Evolutionary conservation across 2,329 filamentous ascomycete species (phyloP).

Genomic region (Apiospora phragmitis): DNA sequence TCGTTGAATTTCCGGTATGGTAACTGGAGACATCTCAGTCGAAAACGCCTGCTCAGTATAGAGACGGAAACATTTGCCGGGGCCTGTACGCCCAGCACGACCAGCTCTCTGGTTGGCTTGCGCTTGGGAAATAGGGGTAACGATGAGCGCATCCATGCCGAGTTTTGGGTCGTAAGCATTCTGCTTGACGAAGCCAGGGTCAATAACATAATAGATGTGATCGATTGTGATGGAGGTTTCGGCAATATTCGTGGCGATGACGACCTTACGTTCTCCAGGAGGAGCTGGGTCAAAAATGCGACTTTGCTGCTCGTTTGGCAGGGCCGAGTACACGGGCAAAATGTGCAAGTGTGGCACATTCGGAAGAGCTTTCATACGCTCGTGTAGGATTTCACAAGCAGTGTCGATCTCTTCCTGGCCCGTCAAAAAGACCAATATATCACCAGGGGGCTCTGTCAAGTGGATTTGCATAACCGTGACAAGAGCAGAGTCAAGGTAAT

Average conservation of each 20-base stretch:
- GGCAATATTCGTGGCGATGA: constrained; percentile 97
- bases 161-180: constrained; percentile 96
- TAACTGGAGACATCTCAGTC: constrained; percentile 94
- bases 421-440: constrained; percentile 95
- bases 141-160: constrained; percentile 94
- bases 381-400: constrained; percentile 85
- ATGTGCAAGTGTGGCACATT: constrained; percentile 90
- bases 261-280: constrained; percentile 82
- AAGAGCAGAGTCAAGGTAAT: constrained; percentile 92
- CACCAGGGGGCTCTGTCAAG: constrained; percentile 84
- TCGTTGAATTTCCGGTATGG: constrained; percentile 93
- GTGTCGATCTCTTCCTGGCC: constrained; percentile 98
- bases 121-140: constrained; percentile 95
- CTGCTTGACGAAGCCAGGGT: constrained; percentile 97
- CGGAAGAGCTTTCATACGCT: constrained; percentile 93
- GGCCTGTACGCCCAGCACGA: constrained; percentile 89
- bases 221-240: constrained; percentile 98
- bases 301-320: constrained; percentile 92
- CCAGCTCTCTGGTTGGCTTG: constrained; percentile 94
- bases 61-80: constrained; percentile 91
- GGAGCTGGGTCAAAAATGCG: constrained; percentile 93
- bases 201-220: constrained; percentile 95
- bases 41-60: constrained; percentile 96
- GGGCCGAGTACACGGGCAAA: constrained; percentile 90
- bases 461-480: constrained; percentile 99